These are phyloP conservation scores for Catenaria anguillulae DNA, from an alignment of 371 early-diverging fungal species.

Conservation along the genomic window DNA sequence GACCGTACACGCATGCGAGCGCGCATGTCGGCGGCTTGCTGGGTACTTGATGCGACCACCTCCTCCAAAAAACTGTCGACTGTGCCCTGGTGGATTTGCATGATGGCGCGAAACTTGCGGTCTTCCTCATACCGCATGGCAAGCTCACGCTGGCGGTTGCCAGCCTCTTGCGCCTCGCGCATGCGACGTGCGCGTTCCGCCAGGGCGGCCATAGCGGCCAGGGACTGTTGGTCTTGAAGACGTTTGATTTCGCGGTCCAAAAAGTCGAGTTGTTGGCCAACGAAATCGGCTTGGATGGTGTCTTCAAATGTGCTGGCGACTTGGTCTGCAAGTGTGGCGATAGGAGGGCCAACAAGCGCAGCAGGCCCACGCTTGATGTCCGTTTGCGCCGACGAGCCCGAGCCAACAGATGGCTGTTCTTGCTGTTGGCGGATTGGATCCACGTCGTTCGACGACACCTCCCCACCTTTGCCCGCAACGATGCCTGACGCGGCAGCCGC, in stretches of 20 bases:
- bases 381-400: not conserved
- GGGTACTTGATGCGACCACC: conserved; percentile 19
- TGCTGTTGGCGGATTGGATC: no score
- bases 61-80: conserved; percentile 34
- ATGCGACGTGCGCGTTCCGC: conserved; percentile 31
- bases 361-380: conserved; percentile 3
- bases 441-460: no score
- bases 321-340: not conserved
- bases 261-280: conserved; percentile 28
- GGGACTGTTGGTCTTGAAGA: conserved; percentile 27
- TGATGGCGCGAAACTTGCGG: conserved; percentile 29
- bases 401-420: no score
- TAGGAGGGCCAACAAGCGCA: not conserved
- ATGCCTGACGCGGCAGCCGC: not conserved
- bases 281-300: conserved; percentile 21
- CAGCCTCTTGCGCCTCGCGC: conserved; percentile 34
- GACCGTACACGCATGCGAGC: conserved; percentile 23
- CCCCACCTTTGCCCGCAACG: no score
- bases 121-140: conserved; percentile 23
- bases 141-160: conserved; percentile 25
- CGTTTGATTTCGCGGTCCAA: conserved; percentile 30
- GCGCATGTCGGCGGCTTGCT: conserved; percentile 17
- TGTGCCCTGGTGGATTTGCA: conserved; percentile 32
- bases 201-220: conserved; percentile 30
- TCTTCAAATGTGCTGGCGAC: conserved; percentile 16